These are phyloP conservation scores for Annulohypoxylon moriforme DNA, from an alignment of 495 filamentous ascomycete genomes.

Conservation along the genomic window DNA sequence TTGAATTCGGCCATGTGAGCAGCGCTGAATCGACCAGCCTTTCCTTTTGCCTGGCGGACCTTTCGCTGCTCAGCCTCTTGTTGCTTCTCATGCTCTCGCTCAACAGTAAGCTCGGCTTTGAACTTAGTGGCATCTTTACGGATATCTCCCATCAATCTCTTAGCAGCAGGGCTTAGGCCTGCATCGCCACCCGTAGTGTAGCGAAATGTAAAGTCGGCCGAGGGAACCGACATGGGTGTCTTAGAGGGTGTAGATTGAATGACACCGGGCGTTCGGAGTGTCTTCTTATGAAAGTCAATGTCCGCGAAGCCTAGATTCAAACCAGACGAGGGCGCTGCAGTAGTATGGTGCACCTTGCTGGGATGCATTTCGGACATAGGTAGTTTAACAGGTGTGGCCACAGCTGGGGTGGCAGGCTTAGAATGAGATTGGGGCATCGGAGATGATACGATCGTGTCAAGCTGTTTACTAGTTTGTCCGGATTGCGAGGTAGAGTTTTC, in stretches of 20 bases:
- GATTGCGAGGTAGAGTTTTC: conserved; percentile 41
- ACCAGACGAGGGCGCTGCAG: conserved; percentile 73
- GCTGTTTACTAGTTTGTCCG: conserved; percentile 29
- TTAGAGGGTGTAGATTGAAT: conserved; percentile 63
- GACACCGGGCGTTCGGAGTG: conserved; percentile 34
- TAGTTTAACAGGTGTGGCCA: conserved; percentile 64
- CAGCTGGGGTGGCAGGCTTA: conserved; percentile 55
- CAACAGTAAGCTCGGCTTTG: conserved; percentile 70
- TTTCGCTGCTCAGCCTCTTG: conserved; percentile 67
- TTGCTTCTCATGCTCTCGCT: conserved; percentile 60
- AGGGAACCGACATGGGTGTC: conserved; percentile 50
- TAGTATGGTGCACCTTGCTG: conserved; percentile 76
- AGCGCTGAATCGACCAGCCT: conserved; percentile 79
- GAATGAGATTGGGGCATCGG: conserved; percentile 41
- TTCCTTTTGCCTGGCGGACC: conserved; percentile 82
- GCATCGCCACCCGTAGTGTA: conserved; percentile 67
- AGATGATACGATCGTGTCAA: conserved; percentile 57
- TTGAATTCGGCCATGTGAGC: conserved; percentile 88
- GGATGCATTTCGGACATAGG: conserved; percentile 81
- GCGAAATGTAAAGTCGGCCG: conserved; percentile 80
- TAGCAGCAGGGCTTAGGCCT: conserved; percentile 76
- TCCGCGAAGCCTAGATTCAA: conserved; percentile 75
- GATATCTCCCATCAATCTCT: conserved; percentile 79
- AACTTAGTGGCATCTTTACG: conserved; percentile 75
- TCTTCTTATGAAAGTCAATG: conserved; percentile 57